Percentiles rank a stretch among this genome's conserved stretches.
Evolutionary conservation across 768 basidiomycete genomes (phyloP).

Genomic region (Stropharia rugosoannulata): DNA sequence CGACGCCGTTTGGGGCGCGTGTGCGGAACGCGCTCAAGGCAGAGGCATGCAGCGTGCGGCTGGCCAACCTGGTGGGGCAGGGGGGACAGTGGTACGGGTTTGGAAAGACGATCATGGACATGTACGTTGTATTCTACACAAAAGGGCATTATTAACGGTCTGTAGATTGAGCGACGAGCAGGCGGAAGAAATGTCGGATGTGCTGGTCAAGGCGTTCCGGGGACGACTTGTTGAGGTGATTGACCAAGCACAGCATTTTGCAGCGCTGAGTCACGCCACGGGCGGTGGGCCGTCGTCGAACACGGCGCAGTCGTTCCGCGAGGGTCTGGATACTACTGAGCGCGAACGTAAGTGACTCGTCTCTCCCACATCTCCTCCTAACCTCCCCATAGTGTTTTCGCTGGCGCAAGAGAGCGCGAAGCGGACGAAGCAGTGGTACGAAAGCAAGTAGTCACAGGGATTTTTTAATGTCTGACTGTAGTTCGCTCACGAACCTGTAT

Average conservation of each 20-base stretch:
- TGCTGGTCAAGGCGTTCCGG: constrained; percentile 75
- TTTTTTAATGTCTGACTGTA: constrained; percentile 33
- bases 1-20: constrained; percentile 69
- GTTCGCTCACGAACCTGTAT: constrained; percentile 66
- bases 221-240: constrained; percentile 75
- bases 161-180: constrained; percentile 75
- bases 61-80: constrained; percentile 81
- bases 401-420: constrained; percentile 82
- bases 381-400: constrained; percentile 64
- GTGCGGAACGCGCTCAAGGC: constrained; percentile 89
- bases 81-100: constrained; percentile 93
- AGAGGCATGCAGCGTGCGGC: constrained; percentile 80
- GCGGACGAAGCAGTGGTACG: constrained; percentile 82
- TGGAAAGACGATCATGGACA: constrained; percentile 80
- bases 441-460: constrained; percentile 49
- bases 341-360: constrained; percentile 74
- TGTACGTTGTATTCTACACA: constrained; percentile 44
- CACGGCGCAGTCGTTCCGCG: constrained; percentile 73
- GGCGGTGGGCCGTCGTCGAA: constrained; percentile 52
- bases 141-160: neutral
- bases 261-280: constrained; percentile 60
- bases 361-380: constrained; percentile 1
- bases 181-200: constrained; percentile 66
- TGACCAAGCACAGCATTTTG: constrained; percentile 90
- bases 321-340: constrained; percentile 91